Evolutionary conservation across 1,284 basidiomycete genomes (phyloP).

Genomic region (Trametes sp.): DNA sequence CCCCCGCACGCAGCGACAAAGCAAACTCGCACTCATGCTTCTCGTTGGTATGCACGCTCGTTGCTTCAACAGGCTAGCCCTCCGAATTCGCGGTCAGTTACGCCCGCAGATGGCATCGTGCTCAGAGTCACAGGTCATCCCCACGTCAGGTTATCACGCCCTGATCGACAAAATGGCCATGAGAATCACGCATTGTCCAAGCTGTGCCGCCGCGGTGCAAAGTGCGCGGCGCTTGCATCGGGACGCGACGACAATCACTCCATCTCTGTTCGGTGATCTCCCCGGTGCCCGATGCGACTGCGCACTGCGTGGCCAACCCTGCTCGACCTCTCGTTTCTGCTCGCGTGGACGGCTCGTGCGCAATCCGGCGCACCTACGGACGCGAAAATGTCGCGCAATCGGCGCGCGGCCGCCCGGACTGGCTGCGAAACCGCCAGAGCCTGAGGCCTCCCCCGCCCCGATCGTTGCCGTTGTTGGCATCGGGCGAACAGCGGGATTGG

Average conservation of each 20-base stretch:
- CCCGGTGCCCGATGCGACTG: background rate
- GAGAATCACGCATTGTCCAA: background rate
- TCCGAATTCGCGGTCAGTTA: no score
- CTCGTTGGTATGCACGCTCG: background rate
- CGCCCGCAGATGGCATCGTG: background rate
- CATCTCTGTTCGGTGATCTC: constrained; percentile 5
- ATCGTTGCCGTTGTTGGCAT: background rate
- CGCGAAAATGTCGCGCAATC: background rate
- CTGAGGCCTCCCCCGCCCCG: background rate
- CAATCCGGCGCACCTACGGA: background rate
- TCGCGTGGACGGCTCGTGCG: background rate
- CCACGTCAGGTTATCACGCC: background rate
- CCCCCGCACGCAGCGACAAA: background rate
- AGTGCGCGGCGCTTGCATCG: background rate
- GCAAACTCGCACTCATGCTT: background rate
- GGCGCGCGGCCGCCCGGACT: background rate
- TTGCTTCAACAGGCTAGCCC: background rate
- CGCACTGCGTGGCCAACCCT: background rate
- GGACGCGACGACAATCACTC: background rate
- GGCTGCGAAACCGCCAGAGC: background rate
- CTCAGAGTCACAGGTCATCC: background rate
- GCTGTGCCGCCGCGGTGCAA: constrained; percentile 2
- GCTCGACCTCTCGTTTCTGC: background rate
- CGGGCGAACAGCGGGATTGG: background rate
- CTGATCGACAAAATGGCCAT: constrained; percentile 4